Conservation (phyloP, 441 rosid genomes). For the Biscutella laevigata region DNA sequence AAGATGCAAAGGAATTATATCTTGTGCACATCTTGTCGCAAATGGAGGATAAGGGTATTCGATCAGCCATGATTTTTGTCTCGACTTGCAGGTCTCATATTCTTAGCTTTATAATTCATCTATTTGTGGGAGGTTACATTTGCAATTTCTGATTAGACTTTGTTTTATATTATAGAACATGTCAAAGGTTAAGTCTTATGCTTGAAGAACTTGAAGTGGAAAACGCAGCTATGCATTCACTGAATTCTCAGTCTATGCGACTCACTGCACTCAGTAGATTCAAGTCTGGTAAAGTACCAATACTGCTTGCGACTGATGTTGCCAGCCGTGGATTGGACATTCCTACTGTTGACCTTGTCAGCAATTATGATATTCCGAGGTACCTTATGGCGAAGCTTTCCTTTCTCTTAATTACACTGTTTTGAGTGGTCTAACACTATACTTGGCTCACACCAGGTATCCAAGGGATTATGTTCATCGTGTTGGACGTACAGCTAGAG, state of each 20-base stretch:
- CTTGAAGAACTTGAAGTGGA: constrained; percentile 83
- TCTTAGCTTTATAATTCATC: constrained; percentile 6
- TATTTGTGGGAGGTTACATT: not conserved
- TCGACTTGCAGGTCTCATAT: constrained; percentile 77
- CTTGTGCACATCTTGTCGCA: constrained; percentile 64
- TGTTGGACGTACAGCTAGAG: constrained; percentile 97
- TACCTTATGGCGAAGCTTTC: constrained; percentile 17
- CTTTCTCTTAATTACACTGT: not conserved
- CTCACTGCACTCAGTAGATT: constrained; percentile 73
- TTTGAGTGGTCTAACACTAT: not conserved
- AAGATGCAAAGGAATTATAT: constrained; percentile 77
- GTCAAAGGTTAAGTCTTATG: constrained; percentile 66
- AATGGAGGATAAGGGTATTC: constrained; percentile 76
- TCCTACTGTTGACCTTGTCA: constrained; percentile 89
- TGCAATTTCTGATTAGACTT: constrained; percentile 4
- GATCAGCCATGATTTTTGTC: constrained; percentile 85
- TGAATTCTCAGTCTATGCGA: constrained; percentile 68
- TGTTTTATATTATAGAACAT: constrained; percentile 35
- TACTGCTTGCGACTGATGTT: constrained; percentile 87
- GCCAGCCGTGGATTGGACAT: constrained; percentile 95
- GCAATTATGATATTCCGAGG: constrained; percentile 93
- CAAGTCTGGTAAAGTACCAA: constrained; percentile 72
- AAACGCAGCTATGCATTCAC: constrained; percentile 65
- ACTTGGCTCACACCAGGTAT: constrained; percentile 34
- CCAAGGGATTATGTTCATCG: constrained; percentile 95